Conservation (phyloP, 2,329 filamentous ascomycete species). For the Aureobasidium sp. region DNA sequence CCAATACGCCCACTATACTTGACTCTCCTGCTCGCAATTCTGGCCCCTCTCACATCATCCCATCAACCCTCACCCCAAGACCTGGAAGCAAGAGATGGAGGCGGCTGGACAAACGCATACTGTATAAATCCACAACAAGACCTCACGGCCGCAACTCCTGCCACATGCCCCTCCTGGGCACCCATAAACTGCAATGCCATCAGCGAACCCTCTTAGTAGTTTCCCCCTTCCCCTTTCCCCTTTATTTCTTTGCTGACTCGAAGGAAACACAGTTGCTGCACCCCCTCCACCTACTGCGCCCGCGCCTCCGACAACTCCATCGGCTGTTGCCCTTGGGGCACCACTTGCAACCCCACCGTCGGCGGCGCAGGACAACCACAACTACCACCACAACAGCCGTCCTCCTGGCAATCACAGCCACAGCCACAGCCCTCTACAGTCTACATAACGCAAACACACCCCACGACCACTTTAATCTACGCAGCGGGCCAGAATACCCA, state of each 20-base stretch:
- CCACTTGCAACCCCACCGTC: constrained; percentile 22
- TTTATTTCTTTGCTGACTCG: not conserved
- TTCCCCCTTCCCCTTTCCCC: not conserved
- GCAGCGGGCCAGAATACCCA: constrained; percentile 9
- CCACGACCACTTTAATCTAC: constrained; percentile 17
- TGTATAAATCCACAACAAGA: constrained; percentile 12
- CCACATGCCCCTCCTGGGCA: constrained; percentile 27
- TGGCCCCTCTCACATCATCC: not conserved
- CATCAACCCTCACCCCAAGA: not conserved
- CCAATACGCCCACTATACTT: not conserved
- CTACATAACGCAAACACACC: constrained; percentile 8
- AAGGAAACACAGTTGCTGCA: constrained; percentile 24
- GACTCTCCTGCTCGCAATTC: not conserved
- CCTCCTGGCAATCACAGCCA: constrained; percentile 16
- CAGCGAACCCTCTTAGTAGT: constrained; percentile 35
- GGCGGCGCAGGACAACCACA: constrained; percentile 13
- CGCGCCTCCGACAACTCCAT: constrained; percentile 23
- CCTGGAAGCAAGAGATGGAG: not conserved
- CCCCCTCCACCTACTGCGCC: constrained; percentile 23
- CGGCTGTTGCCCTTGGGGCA: constrained; percentile 26
- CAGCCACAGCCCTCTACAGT: constrained; percentile 14
- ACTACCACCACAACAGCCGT: constrained; percentile 5
- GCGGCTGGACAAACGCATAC: not conserved
- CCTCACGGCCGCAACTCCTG: constrained; percentile 25
- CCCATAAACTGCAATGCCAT: constrained; percentile 35